These are phyloP conservation scores for Voacanga thouarsii DNA, from an alignment of 257 asterid species.

Conservation along the genomic window DNA sequence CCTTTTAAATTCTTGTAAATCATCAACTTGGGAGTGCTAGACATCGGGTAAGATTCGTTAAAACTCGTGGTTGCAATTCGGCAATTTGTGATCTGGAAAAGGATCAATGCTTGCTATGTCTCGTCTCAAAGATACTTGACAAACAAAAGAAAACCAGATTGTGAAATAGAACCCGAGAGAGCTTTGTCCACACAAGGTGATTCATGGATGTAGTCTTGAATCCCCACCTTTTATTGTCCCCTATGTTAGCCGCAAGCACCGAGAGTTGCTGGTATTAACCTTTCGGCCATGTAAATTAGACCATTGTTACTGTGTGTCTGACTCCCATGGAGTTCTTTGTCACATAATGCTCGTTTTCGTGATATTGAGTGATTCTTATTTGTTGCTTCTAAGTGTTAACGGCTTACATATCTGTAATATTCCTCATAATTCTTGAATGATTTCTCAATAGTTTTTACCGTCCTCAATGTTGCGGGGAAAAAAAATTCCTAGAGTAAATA, in stretches of 20 bases:
- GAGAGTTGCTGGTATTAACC: conserved; percentile 6
- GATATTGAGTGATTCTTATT: not conserved
- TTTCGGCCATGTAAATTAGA: conserved; percentile 25
- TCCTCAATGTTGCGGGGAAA: too few relatives aligned
- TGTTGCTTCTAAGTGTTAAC: not conserved
- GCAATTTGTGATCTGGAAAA: conserved; percentile 1
- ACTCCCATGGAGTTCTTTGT: not conserved
- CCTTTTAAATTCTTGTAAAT: conserved; percentile 17
- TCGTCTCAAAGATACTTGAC: not conserved
- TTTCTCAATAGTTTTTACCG: too few relatives aligned
- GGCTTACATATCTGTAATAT: conserved; percentile 1
- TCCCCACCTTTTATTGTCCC: conserved; percentile 9
- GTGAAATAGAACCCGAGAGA: not conserved
- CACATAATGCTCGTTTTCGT: not conserved
- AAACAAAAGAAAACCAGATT: conserved; percentile 1
- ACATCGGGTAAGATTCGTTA: conserved; percentile 5
- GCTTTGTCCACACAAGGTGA: not conserved
- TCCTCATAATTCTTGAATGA: not conserved
- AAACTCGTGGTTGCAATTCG: conserved; percentile 9
- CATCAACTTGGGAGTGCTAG: conserved; percentile 7
- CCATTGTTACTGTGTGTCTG: not conserved
- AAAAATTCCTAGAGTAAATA: too few relatives aligned
- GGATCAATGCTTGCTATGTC: not conserved
- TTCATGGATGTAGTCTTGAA: conserved; percentile 7
- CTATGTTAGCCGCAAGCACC: not conserved